These are phyloP conservation scores for Fusarium pininemorale DNA, from an alignment of 2,329 filamentous ascomycete genomes.

Conservation along the genomic window DNA sequence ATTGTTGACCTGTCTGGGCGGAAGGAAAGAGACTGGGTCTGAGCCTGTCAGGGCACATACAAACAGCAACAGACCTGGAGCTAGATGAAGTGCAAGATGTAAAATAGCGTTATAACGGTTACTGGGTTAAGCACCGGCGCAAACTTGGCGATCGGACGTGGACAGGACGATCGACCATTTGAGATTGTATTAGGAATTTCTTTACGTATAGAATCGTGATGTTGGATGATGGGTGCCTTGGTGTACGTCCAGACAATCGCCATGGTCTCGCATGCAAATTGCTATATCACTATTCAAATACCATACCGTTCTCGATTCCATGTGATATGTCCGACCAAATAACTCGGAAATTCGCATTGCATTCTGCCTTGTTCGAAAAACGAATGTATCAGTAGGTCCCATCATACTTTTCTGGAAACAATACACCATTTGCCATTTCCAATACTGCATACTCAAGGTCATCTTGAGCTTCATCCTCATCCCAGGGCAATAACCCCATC, in stretches of 20 bases:
- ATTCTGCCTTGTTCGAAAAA: not conserved
- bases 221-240: not conserved
- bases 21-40: not conserved
- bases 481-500: conserved; percentile 54
- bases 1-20: not conserved
- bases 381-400: conserved; percentile 8
- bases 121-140: conserved; percentile 26
- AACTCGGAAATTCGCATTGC: not conserved
- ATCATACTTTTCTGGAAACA: conserved; percentile 53
- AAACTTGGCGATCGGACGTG: conserved; percentile 22
- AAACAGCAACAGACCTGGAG: conserved; percentile 1
- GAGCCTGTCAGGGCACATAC: conserved; percentile 21
- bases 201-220: conserved; percentile 19
- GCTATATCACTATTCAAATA: not conserved
- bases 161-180: conserved; percentile 23
- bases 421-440: conserved; percentile 51
- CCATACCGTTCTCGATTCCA: not conserved
- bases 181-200: conserved; percentile 30
- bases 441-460: conserved; percentile 49
- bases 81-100: conserved; percentile 7
- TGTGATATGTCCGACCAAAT: not conserved
- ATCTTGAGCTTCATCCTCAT: conserved; percentile 47
- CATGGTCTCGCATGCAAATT: not conserved
- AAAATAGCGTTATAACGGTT: conserved; percentile 29
- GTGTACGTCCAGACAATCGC: not conserved